These are phyloP conservation scores for Kodamaea fungicola DNA, from an alignment of 1,139 yeast species.

Conservation along the genomic window DNA sequence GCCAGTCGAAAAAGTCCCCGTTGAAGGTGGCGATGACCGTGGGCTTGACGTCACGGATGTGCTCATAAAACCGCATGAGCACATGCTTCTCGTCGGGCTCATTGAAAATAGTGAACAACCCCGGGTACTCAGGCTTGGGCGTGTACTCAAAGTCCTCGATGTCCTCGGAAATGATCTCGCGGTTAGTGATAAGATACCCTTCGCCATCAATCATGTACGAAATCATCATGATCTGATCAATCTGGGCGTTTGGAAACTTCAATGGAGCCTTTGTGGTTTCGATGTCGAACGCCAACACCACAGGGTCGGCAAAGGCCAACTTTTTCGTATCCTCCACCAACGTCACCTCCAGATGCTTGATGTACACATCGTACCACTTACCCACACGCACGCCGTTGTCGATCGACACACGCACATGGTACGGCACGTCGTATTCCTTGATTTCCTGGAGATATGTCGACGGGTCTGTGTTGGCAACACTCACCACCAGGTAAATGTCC, in stretches of 20 bases:
- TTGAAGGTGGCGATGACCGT: slow-evolving; percentile 96
- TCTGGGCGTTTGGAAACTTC: slow-evolving; percentile 87
- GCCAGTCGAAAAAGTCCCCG: slow-evolving; percentile 99
- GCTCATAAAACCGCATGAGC: slow-evolving; percentile 78
- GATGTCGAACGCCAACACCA: slow-evolving; percentile 93
- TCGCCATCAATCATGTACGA: slow-evolving; percentile 99
- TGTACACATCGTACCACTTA: slow-evolving; percentile 87
- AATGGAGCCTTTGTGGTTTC: slow-evolving; percentile 97
- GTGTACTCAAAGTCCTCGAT: slow-evolving; percentile 97
- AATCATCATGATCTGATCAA: slow-evolving; percentile 98
- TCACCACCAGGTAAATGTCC: slow-evolving; percentile 62
- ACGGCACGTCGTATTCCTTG: slow-evolving; percentile 94
- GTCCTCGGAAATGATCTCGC: slow-evolving; percentile 92
- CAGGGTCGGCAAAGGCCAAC: slow-evolving; percentile 96
- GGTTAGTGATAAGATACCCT: slow-evolving; percentile 87
- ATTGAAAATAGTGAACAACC: slow-evolving; percentile 83
- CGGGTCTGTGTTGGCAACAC: slow-evolving; percentile 50
- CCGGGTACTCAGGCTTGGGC: slow-evolving; percentile 95
- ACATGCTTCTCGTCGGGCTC: slow-evolving; percentile 81
- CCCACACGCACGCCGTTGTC: slow-evolving; percentile 87
- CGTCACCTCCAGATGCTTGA: slow-evolving; percentile 52
- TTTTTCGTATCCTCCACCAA: slow-evolving; percentile 67
- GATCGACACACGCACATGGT: slow-evolving; percentile 91
- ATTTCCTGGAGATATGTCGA: slow-evolving; percentile 70
- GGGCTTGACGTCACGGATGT: slow-evolving; percentile 81